phyloP scores from a whole-genome alignment of 2,329 filamentous ascomycete species.

The Teratosphaeriaceae sp. region DNA sequence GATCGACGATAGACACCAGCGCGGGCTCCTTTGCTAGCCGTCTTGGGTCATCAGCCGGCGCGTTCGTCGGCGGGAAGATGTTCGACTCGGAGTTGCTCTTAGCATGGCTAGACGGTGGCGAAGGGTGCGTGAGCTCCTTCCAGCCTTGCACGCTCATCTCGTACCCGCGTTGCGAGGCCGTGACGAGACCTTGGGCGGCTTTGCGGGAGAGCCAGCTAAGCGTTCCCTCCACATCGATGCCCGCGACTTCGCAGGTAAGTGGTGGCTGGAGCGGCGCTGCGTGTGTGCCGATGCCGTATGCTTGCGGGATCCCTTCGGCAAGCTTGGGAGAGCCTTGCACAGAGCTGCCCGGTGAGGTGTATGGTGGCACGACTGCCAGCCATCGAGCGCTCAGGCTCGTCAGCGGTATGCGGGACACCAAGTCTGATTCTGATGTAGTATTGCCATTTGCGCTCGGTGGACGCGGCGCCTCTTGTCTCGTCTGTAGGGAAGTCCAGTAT shows the following conservation, averaged over 20 bases:
- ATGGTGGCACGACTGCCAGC: conserved; percentile 69
- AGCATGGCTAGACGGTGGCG: conserved; percentile 29
- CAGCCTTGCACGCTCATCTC: conserved; percentile 71
- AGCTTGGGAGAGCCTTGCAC: conserved; percentile 60
- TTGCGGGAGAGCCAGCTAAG: conserved; percentile 49
- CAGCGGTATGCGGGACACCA: conserved; percentile 46
- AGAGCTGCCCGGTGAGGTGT: conserved; percentile 62
- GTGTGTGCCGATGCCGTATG: conserved; percentile 50
- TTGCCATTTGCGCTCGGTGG: conserved; percentile 20
- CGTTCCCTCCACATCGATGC: conserved; percentile 57
- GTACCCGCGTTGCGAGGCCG: conserved; percentile 50
- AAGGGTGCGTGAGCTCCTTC: conserved; percentile 69
- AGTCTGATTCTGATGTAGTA: conserved; percentile 21
- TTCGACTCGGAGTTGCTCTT: conserved; percentile 11
- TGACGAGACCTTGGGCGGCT: conserved; percentile 70
- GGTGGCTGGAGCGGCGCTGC: conserved; percentile 63
- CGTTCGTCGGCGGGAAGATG: conserved; percentile 68
- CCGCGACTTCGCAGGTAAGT: conserved; percentile 61
- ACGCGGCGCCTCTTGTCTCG: conserved; percentile 8
- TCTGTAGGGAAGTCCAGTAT: conserved; percentile 72
- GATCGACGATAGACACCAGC: conserved; percentile 67
- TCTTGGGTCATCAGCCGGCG: conserved; percentile 48
- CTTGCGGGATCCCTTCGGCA: conserved; percentile 44
- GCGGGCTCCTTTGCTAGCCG: conserved; percentile 58
- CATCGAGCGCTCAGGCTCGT: conserved; percentile 65